Evolutionary conservation across 2,329 filamentous ascomycete genomes (phyloP), one percentile per base, ranked within the genome.

Genomic region (Blastomyces silverae): DNA sequence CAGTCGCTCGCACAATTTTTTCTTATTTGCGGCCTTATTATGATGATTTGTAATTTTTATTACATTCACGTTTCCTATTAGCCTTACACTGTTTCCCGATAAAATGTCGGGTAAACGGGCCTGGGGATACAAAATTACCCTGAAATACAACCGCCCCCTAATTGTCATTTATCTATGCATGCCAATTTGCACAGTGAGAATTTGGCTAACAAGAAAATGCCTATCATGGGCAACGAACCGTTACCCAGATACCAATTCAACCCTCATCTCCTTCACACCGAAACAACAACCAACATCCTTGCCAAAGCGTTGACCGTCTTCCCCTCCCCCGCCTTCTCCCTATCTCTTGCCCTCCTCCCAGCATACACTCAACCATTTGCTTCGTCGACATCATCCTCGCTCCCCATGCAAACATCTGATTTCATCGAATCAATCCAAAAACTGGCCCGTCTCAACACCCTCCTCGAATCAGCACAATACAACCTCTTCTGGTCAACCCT

Each of bases 261-360:
- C 86, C 94, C 94, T 62, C 92, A 97, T 83, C 91, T 96, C 72
- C 88, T 92, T 76, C 93, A 94, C 83, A 90, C 96, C 76, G 94
- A 99, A 80, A 91, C 93, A 75, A 92, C 94, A 79, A 97, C 94
- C 84, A 97, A 97, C 85, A 90, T 97, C 81, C 91, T 99, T 78
- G 92, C 96, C 83, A 99, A 97, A 84, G 86, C 92, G 71, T 88
- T 99, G 77, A 96, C 93, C 71, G 90, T 96, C 81, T 99, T 99
- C 84, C 94, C 94, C 69, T 92, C 90, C 25, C 87, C 94, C 56
- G 92, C 97, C 79, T 99, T 97, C 87, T 89, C 88, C 72, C 91
- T 97, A 73, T 89, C 90, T 73, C 88, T 99, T 67, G 91, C 96
- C 76, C 91, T 99, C 70, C 92, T 99, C 74, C 91, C 92, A 69